Conservation (phyloP, 2,329 filamentous ascomycete genomes). For the Epichloe uncinata region DNA sequence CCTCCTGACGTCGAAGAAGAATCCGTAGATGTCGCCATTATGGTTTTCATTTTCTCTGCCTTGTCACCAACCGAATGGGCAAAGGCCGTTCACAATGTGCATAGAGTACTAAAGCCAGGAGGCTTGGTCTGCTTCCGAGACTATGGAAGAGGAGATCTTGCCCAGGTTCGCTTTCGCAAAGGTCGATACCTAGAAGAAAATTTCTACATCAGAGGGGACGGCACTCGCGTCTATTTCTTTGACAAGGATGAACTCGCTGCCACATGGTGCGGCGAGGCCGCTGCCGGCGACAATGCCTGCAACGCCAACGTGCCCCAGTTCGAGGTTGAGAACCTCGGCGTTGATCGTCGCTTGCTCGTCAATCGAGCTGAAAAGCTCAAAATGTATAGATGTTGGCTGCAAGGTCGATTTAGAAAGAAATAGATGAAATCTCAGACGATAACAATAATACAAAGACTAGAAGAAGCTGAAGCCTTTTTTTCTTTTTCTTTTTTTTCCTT, state of each 20-base stretch:
- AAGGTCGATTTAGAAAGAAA: conserved; percentile 66
- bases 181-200: conserved; percentile 90
- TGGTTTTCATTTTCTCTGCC: conserved; percentile 97
- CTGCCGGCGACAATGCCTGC: conserved; percentile 13
- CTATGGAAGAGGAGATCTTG: conserved; percentile 89
- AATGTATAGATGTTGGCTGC: conserved; percentile 98
- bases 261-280: conserved; percentile 54
- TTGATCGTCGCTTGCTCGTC: conserved; percentile 80
- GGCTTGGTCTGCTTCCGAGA: conserved; percentile 93
- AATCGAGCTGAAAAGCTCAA: conserved; percentile 85
- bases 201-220: conserved; percentile 92
- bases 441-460: background rate
- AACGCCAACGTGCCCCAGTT: conserved; percentile 32
- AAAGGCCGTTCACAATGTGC: conserved; percentile 67
- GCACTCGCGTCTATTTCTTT: conserved; percentile 95
- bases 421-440: conserved; percentile 18
- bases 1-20: conserved; percentile 64
- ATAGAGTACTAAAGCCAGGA: conserved; percentile 74
- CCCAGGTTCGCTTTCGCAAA: conserved; percentile 95
- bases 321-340: conserved; percentile 62
- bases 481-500: background rate
- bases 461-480: background rate
- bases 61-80: conserved; percentile 76
- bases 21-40: conserved; percentile 81
- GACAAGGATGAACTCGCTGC: conserved; percentile 66